phyloP scores from a whole-genome alignment of 371 early-diverging fungal species.

The Actinomucor elegans region DNA sequence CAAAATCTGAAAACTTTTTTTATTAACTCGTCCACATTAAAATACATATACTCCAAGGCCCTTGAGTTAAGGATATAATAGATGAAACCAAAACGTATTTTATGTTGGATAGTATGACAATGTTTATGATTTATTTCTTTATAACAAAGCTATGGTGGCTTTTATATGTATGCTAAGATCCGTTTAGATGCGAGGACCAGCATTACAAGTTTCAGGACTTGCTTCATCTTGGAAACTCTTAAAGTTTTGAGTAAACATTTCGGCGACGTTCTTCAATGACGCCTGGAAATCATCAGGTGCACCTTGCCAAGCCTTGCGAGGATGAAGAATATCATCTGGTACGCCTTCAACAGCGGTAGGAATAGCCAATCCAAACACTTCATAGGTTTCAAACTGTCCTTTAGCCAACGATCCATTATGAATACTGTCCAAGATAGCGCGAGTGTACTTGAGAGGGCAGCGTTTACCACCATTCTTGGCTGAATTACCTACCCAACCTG shows the following conservation, averaged over 20 bases:
- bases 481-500: conserved; percentile 96
- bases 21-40: no score
- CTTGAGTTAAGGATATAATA: no score
- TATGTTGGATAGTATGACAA: no score
- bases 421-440: conserved; percentile 96
- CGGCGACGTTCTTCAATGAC: conserved; percentile 75
- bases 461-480: conserved; percentile 76
- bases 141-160: no score
- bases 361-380: conserved; percentile 83
- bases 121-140: no score
- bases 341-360: conserved; percentile 81
- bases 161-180: no score
- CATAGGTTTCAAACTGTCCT: conserved; percentile 78
- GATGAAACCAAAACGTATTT: no score
- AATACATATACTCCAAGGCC: no score
- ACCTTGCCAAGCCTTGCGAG: conserved; percentile 83
- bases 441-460: conserved; percentile 93
- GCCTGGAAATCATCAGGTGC: conserved; percentile 56
- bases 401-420: conserved; percentile 86
- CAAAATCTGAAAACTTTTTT: no score
- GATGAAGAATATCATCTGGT: conserved; percentile 85
- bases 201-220: conserved; percentile 69
- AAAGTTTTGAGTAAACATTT: conserved; percentile 89
- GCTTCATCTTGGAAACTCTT: conserved; percentile 83
- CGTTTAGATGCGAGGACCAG: conserved; percentile 66